Conservation (phyloP, 805 yeast genomes). For the Lipomyces yamanashiensis region DNA sequence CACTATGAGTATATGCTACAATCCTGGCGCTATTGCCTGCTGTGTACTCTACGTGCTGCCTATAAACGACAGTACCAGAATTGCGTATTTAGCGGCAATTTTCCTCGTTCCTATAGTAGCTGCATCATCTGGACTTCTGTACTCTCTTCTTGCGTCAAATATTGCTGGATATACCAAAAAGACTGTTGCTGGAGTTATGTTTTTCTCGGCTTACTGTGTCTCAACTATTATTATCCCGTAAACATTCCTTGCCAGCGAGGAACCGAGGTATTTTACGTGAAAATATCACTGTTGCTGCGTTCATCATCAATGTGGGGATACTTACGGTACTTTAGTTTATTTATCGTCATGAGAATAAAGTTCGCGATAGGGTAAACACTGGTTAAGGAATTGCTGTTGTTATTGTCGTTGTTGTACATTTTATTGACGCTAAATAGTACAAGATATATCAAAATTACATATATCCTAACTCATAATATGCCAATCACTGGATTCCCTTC, state of each 20-base stretch:
- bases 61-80: neutral
- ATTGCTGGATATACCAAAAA: neutral
- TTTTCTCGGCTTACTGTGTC: neutral
- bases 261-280: too few relatives aligned
- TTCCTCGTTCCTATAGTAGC: neutral
- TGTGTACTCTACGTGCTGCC: neutral
- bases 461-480: too few relatives aligned
- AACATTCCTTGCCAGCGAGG: neutral
- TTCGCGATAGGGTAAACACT: neutral
- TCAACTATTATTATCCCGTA: neutral
- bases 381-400: too few relatives aligned
- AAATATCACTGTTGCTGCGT: too few relatives aligned
- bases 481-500: too few relatives aligned
- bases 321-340: neutral
- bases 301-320: neutral
- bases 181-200: neutral
- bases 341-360: neutral
- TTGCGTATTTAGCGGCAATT: neutral
- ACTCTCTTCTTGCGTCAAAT: neutral
- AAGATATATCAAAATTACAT: too few relatives aligned
- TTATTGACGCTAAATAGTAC: too few relatives aligned
- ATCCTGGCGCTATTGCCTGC: neutral
- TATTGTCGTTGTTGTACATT: too few relatives aligned
- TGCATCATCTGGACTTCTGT: neutral
- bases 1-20: neutral